Evolutionary conservation across 768 basidiomycete species (phyloP).

Genomic region (Ramaria rubella): DNA sequence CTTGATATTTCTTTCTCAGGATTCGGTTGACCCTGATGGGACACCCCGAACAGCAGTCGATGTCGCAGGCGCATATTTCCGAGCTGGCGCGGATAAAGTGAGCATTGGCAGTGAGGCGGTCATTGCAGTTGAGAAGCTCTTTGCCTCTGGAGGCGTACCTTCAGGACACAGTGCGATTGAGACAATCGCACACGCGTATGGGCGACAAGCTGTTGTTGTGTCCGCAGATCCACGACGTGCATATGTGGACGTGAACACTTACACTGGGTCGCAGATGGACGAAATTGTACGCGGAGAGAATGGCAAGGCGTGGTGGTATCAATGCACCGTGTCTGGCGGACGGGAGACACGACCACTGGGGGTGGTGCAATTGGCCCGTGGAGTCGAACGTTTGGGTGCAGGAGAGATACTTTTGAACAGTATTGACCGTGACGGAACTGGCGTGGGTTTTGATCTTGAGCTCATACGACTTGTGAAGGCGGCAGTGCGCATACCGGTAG

Average conservation of each 20-base stretch:
- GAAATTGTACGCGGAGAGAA: constrained; percentile 58
- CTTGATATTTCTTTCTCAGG: constrained; percentile 22
- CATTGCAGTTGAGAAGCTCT: constrained; percentile 80
- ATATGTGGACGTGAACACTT: constrained; percentile 60
- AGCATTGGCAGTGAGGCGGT: constrained; percentile 97
- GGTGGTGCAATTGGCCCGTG: constrained; percentile 83
- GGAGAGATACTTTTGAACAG: constrained; percentile 94
- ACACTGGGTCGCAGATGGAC: constrained; percentile 60
- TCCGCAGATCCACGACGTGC: constrained; percentile 90
- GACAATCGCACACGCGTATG: constrained; percentile 84
- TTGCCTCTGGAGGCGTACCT: constrained; percentile 34
- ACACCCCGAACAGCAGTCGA: constrained; percentile 81
- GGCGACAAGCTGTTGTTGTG: constrained; percentile 95
- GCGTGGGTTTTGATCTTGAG: constrained; percentile 85
- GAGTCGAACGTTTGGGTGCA: constrained; percentile 86
- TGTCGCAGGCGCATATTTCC: constrained; percentile 93
- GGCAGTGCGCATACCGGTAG: constrained; percentile 82
- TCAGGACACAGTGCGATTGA: constrained; percentile 86
- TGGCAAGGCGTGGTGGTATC: constrained; percentile 94
- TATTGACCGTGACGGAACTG: constrained; percentile 94
- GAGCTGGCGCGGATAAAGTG: constrained; percentile 97
- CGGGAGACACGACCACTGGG: constrained; percentile 78
- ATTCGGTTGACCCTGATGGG: constrained; percentile 91
- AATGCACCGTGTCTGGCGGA: constrained; percentile 94
- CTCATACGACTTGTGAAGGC: constrained; percentile 69